A percentile compares a stretch with the other conserved stretches of the same genome.
Conservation (phyloP, 2,329 filamentous ascomycete species). For the Polytolypa hystricis region DNA sequence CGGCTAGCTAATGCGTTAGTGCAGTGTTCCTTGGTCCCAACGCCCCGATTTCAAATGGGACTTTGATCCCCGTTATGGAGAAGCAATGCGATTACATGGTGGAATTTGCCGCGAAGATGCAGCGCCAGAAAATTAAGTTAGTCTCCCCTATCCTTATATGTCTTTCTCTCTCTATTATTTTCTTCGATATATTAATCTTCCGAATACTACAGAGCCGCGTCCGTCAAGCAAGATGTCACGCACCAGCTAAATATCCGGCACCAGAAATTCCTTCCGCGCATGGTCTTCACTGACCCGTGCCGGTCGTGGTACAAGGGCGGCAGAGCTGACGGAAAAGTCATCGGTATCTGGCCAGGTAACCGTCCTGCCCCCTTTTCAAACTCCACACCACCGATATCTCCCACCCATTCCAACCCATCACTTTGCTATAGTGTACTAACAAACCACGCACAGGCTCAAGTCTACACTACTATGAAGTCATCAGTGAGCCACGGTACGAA, state of each 20-base stretch:
- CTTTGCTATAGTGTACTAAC: too few species aligned
- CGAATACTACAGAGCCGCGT: too few species aligned
- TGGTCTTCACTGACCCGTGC: neutral
- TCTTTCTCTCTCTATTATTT: too few species aligned
- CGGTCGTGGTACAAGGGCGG: neutral
- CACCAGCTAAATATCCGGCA: neutral
- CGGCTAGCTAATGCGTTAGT: neutral
- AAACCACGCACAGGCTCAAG: too few species aligned
- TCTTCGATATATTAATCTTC: too few species aligned
- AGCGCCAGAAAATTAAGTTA: conserved; percentile 2
- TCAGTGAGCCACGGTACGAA: neutral
- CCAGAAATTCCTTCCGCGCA: neutral
- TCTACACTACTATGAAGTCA: neutral
- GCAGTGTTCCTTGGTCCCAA: conserved; percentile 5
- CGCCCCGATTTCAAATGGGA: conserved; percentile 6
- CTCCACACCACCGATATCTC: too few species aligned
- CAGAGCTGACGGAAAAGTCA: neutral
- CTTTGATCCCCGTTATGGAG: conserved; percentile 6
- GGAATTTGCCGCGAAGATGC: conserved; percentile 1
- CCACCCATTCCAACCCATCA: too few species aligned
- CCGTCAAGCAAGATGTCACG: too few species aligned
- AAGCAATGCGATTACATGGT: neutral
- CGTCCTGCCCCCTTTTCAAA: too few species aligned
- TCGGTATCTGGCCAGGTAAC: neutral
- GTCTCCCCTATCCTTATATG: too few species aligned